A percentile compares a stretch with the other conserved stretches of the same genome.
phyloP scores from a whole-genome alignment of 2,329 filamentous ascomycete species.

The Atkinsonella hypoxylon region DNA sequence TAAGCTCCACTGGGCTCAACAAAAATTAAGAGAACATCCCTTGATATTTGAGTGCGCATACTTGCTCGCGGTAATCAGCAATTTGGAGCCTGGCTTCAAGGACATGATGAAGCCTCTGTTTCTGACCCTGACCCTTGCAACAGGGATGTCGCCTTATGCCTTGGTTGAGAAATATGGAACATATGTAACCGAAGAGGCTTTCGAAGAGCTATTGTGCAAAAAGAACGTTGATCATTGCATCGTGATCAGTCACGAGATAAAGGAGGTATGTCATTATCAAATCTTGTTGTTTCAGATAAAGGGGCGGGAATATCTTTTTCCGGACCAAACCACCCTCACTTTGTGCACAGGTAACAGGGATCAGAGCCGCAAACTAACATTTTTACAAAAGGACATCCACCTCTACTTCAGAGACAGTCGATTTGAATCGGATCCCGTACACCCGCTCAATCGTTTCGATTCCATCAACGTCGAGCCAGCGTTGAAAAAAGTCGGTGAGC shows the following conservation, averaged over 20 bases:
- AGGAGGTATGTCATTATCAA: conserved; percentile 7
- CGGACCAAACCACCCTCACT: neutral
- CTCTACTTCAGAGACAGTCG: conserved; percentile 8
- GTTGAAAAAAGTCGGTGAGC: neutral
- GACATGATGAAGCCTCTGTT: neutral
- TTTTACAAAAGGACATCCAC: conserved; percentile 10
- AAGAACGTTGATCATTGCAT: conserved; percentile 5
- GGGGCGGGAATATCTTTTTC: conserved; percentile 12
- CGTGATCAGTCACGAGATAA: conserved; percentile 5
- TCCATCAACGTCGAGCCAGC: conserved; percentile 3
- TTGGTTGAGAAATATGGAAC: neutral
- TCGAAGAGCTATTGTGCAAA: conserved; percentile 4
- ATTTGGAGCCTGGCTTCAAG: neutral
- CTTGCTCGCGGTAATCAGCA: neutral
- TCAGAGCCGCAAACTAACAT: conserved; percentile 10
- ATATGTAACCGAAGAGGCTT: neutral
- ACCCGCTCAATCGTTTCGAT: conserved; percentile 7
- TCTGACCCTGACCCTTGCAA: conserved; percentile 2
- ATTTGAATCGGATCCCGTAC: conserved; percentile 8
- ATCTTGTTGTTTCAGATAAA: no score
- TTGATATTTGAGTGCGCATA: conserved; percentile 8
- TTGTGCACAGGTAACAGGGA: no score
- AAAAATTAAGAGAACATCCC: neutral
- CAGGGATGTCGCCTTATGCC: neutral
- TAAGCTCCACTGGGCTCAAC: neutral